Evolutionary conservation across 345 rosid genomes (phyloP).

Genomic region (Mangifera indica): DNA sequence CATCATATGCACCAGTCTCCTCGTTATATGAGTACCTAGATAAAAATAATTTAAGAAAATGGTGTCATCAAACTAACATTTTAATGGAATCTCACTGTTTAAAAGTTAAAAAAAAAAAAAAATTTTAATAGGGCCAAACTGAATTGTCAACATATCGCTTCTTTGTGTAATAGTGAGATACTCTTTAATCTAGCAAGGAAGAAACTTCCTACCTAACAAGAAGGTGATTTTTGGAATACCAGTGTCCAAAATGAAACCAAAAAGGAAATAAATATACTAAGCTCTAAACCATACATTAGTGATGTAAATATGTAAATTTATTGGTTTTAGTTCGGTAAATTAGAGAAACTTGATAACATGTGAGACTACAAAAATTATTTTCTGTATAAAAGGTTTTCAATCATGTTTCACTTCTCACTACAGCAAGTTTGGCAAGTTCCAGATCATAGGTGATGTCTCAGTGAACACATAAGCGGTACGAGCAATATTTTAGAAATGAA

Average conservation of each 20-base stretch:
- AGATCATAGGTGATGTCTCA: background rate
- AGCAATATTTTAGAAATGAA: background rate
- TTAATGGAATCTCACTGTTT: background rate
- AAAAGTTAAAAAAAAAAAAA: no score
- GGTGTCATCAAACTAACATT: no score
- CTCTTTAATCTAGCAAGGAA: no score
- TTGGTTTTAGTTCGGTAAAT: background rate
- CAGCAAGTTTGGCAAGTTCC: no score
- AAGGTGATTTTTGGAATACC: background rate
- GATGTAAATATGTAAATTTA: background rate
- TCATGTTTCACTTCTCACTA: no score
- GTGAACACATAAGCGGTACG: background rate
- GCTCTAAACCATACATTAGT: no score
- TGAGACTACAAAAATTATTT: background rate
- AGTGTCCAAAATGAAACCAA: background rate
- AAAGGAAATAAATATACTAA: background rate
- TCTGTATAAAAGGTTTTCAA: background rate
- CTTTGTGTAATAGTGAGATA: no score
- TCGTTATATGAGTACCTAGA: slow-evolving; percentile 59
- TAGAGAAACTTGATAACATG: background rate
- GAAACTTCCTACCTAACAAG: background rate
- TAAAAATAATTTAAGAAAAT: background rate
- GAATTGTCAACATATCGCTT: no score
- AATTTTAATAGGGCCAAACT: no score
- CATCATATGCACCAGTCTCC: slow-evolving; percentile 50